phyloP scores from a whole-genome alignment of 352 stramenopile species.

The Globisporangium mamillatum region DNA sequence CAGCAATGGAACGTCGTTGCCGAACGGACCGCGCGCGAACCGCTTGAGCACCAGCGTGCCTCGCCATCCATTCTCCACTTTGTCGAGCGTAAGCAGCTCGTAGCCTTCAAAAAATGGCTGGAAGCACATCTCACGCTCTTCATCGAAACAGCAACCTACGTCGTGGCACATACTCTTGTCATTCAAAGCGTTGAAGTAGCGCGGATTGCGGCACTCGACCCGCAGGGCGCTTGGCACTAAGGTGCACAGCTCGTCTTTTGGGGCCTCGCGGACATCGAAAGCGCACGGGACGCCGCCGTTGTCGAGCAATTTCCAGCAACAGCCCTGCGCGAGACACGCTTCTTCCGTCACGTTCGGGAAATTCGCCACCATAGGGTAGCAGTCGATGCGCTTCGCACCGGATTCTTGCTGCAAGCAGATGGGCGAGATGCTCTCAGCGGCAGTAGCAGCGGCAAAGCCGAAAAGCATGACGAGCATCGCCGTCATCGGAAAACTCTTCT shows the following conservation, averaged over 20 bases:
- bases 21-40: conserved; percentile 58
- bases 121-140: conserved; percentile 43
- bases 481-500: neutral
- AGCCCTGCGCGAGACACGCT: conserved; percentile 77
- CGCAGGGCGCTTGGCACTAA: conserved; percentile 39
- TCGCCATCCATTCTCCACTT: conserved; percentile 49
- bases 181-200: conserved; percentile 36
- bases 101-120: conserved; percentile 71
- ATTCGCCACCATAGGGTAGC: conserved; percentile 54
- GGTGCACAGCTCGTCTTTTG: conserved; percentile 23
- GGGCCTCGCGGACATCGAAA: conserved; percentile 36
- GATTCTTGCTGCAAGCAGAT: neutral
- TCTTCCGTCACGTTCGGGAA: conserved; percentile 78
- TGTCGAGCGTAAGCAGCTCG: conserved; percentile 56
- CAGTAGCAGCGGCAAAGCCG: conserved; percentile 19
- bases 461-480: conserved; percentile 18
- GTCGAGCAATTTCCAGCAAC: conserved; percentile 72
- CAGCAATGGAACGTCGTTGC: conserved; percentile 68
- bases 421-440: neutral
- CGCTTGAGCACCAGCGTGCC: conserved; percentile 49
- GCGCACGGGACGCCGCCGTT: conserved; percentile 60
- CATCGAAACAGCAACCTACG: conserved; percentile 77
- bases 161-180: conserved; percentile 36
- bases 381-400: conserved; percentile 50
- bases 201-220: conserved; percentile 73